Evolutionary conservation across 495 filamentous ascomycete genomes (phyloP), one percentile per base, ranked within the genome.

Genomic region (Immersiella caudata): DNA sequence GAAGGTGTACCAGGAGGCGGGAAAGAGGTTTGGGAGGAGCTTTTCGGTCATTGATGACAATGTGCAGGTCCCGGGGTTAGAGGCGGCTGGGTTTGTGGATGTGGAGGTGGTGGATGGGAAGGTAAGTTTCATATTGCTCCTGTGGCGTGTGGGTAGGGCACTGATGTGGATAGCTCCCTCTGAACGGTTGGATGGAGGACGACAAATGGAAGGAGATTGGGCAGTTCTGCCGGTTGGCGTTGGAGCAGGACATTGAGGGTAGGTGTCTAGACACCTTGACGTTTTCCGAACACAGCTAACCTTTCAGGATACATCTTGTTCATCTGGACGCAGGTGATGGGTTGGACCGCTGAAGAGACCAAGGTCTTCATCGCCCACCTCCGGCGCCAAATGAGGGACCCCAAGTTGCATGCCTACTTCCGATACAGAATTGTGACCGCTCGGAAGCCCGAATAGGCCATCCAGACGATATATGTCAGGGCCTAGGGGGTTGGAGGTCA

Each of bases 141-240:
- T 21, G 21, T 16, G 49, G 8, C 14, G 8, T 22, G 21, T 25
- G 16, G 24, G 25, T 6, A 61, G 65, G n/a, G n/a, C n/a, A 18
- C 9, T 27, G 22, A 52, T 40, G 22, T 25, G 22, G 3, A 16
- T 26, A 50, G 57, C 24, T 61, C 50, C 62, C 62, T 3, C 0
- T 54, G 9, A 29, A 25, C 1, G 46, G 11, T 6, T 65, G 63
- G 59, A n/a, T 60, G 14, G 11, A 79, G 8, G 73, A 76, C 6
- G 83, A 82, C 82, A 78, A 78, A 29, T 50, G 83, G 59, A 83
- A 82, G 61, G 79, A 85, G 66, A 71, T 87, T 29, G 85, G 85
- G 2, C 64, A 71, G 33, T 77, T 66, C 63, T 54, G 62, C 12
- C 67, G 71, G 20, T 56, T 68, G 29, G 66, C 63, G 25, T 18